Base-by-base conservation (phyloP, 2,329 filamentous ascomycete species). In the Penicillium corylophilum region DNA sequence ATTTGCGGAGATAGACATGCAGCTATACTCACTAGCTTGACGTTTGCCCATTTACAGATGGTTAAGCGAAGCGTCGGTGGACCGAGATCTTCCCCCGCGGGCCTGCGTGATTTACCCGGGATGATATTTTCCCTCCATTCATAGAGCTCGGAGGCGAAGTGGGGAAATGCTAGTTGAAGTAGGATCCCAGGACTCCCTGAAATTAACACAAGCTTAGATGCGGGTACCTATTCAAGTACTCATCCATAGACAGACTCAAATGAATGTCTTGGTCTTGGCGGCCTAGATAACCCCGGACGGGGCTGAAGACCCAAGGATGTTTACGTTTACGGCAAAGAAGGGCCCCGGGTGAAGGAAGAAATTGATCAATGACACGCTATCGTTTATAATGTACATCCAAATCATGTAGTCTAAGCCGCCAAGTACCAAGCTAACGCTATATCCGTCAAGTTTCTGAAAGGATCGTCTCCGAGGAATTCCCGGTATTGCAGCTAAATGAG, bases 71-170 rank as follows among this genome's bases (percentile, higher is more conserved):
- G 35, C 23, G 20, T 16, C 33, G 43, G 23, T 16, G 38, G 39
- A 29, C 12, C 26, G 7, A n/a, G 7, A 28, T 26, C 20, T 40
- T 40, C 26, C 44, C 47, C 51, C 41, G 47, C 47, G 38, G 38
- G 18, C 8, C 38, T 40, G 29, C 29, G 24, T 5, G 23, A n/a
- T 26, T 20, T 38, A 24, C n/a, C 28, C 31, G 22, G 51, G 33
- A 42, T 12, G 23, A 23, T 33, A 44, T 50, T 57, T 58, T 53
- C 51, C 53, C 55, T 53, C 53, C 53, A 53, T 50, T 56, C 39
- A 55, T 36, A n/a, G 23, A 20, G 3, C 49, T 20, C n/a, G 9
- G 7, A 46, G 22, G 33, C 4, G 42, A 38, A 36, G 48, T 18
- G 48, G 44, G 36, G 39, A 36, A 20, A 36, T 18, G 10, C 9